Conservation (phyloP, 495 filamentous ascomycete species). For the Durotheca rogersii region DNA sequence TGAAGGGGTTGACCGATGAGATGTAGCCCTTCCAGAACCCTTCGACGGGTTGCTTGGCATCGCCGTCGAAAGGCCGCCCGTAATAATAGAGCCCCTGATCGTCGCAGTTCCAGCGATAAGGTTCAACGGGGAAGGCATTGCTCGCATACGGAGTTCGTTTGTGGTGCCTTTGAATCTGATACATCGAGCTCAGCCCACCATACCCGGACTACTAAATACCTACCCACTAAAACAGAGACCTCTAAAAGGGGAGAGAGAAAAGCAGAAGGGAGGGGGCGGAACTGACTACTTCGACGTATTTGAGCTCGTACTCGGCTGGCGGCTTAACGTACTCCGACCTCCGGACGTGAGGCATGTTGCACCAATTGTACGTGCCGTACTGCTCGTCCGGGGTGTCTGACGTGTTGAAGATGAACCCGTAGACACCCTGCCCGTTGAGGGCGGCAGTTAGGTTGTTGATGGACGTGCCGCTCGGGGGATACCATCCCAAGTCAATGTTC, state of each 20-base stretch:
- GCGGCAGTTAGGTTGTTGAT: constrained; percentile 59
- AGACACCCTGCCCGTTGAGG: constrained; percentile 53
- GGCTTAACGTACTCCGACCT: constrained; percentile 54
- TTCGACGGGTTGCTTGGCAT: constrained; percentile 40
- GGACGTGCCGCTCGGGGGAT: constrained; percentile 55
- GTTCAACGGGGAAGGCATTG: constrained; percentile 66
- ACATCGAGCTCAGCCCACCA: too few species aligned
- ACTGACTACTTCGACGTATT: constrained; percentile 66
- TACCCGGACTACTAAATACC: too few species aligned
- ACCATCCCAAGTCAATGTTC: constrained; percentile 53
- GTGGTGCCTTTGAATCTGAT: constrained; percentile 68
- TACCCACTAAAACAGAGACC: too few species aligned
- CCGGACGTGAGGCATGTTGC: constrained; percentile 76
- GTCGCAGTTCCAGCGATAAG: constrained; percentile 64
- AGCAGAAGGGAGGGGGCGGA: neutral
- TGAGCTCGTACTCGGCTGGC: constrained; percentile 51
- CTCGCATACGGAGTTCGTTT: constrained; percentile 70
- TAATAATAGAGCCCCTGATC: constrained; percentile 63
- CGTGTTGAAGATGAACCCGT: constrained; percentile 65
- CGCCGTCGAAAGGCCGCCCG: constrained; percentile 47
- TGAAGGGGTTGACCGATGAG: constrained; percentile 58
- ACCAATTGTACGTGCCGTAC: constrained; percentile 68
- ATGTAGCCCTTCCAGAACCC: constrained; percentile 61
- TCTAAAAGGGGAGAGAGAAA: too few species aligned
- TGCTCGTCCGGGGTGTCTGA: constrained; percentile 49